Base-by-base conservation (phyloP, 2,329 filamentous ascomycete genomes). In the Phaeophleospora eucalypticola region DNA sequence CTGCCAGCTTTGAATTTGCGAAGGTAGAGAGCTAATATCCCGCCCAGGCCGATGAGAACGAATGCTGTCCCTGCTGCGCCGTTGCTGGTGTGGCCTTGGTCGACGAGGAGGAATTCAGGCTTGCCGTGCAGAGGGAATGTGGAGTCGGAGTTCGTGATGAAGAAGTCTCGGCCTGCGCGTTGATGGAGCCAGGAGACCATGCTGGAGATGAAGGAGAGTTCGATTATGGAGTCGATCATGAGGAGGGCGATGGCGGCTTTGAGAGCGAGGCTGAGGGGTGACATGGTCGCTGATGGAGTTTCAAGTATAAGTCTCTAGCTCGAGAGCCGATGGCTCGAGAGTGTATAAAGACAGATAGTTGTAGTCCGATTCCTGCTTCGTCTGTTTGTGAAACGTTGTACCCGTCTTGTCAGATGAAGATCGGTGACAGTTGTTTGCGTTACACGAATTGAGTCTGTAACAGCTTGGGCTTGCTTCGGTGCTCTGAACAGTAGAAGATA, bases 111-210 rank as follows among this genome's bases (percentile, higher is more conserved):
- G 18, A 67, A 59, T 41, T 68, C 68, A 43, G 68, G 67, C 50
- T 71, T 69, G 53, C 71, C 71, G 36, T 64, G 65, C 36, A 73
- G 66, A 3, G 52, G 35, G 38, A 63, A 58, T 21, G 62, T 68
- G 19, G 65, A 37, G 36, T 18, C 43, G 34, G 53, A 53, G 40
- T 38, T 32, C n/a, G n/a, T n/a, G 49, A 61, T 46, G 17, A 45
- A 37, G 51, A 61, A 62, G 42, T 44, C 47, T 15, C 44, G 39
- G 39, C 59, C 58, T 32, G 57, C 58, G 24, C 53, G 52, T 17
- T 44, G 38, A 36, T 63, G 58, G 3, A 62, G 58, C 59, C 60
- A 63, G 18, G 52, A 49, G 36, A 63, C 59, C 55, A 59, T 62
- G 49, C 45, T 55, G 39, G 48, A 54, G 47, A 63, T 53, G 45